Base-by-base conservation (phyloP, 768 basidiomycete genomes). In the Suillus occidentalis region DNA sequence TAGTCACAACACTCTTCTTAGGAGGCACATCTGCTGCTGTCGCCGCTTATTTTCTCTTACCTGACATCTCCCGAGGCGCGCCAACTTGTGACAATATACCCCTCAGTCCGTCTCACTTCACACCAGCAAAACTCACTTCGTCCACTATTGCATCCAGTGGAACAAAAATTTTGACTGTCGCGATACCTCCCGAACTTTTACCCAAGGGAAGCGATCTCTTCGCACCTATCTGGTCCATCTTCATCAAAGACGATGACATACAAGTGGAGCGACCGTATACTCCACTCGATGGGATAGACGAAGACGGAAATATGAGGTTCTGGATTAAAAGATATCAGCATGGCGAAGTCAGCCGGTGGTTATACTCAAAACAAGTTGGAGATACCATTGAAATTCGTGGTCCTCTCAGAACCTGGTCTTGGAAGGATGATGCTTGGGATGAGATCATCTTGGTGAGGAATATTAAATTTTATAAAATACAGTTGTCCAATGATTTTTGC, bases 251-350 rank as follows among this genome's bases (percentile, higher is more conserved):
- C 72, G 89, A 89, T 67, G 93, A 94, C 69, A 93, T 95, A 25
- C 93, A 94, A 75, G 90, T 94, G 39, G 93, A 95, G 71, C 78
- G 93, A 62, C 88, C 91, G 14, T 95, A 94, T 72, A 95, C 94
- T 6, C 93, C 93, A 5, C 77, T 95, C 57, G 81, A 87, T 66
- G 89, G 92, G 25, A 78, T 93, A 28, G 88, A 90, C 60, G 77
- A 82, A 61, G 72, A 87, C 13, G 91, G 92, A 0, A 78, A 80
- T 55, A 88, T 95, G 81, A 79, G 79, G 43, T 85, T 95, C 60
- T 95, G 93, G 93, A 81, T 95, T 10, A 95, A 94, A 77, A 86
- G 81, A 65, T 94, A 94, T 65, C 82, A 85, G 0, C 83, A 81
- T 57, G 93, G 92, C 45, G 91, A 95, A 79, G 92, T 95, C 40